These are phyloP conservation scores for Suhomyces choctaworum DNA, from an alignment of 1,139 yeast species.

Conservation along the genomic window DNA sequence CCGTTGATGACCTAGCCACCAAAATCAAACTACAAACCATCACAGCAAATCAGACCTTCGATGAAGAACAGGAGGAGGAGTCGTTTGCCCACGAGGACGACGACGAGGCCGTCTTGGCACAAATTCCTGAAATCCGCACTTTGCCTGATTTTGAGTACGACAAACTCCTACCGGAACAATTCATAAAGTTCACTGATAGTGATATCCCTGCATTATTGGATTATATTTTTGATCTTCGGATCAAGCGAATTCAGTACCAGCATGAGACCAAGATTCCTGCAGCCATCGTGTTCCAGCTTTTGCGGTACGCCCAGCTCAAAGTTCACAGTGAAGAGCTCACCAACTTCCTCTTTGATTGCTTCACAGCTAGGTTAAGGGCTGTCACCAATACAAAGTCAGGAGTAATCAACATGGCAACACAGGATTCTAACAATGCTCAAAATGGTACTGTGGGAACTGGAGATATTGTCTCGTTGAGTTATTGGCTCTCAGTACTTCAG, in stretches of 20 bases:
- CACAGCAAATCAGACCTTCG: constrained; percentile 19
- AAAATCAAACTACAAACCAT: constrained; percentile 56
- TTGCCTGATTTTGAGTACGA: constrained; percentile 49
- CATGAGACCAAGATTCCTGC: constrained; percentile 69
- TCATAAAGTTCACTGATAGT: constrained; percentile 60
- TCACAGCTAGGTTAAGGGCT: constrained; percentile 60
- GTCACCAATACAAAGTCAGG: constrained; percentile 62
- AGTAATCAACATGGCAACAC: constrained; percentile 48
- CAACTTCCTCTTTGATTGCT: constrained; percentile 58
- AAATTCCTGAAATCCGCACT: constrained; percentile 31
- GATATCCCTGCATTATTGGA: constrained; percentile 65
- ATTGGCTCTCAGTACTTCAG: constrained; percentile 71
- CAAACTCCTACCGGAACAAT: constrained; percentile 46
- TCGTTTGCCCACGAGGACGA: constrained; percentile 33
- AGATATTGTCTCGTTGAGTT: constrained; percentile 68
- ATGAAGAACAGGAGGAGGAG: constrained; percentile 26
- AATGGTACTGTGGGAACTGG: constrained; percentile 40
- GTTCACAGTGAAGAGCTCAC: constrained; percentile 55
- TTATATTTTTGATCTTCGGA: constrained; percentile 48
- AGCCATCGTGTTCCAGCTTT: constrained; percentile 63
- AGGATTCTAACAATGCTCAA: constrained; percentile 21
- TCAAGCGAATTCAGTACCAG: constrained; percentile 30
- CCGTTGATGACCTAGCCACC: constrained; percentile 40
- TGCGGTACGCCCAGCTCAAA: constrained; percentile 62
- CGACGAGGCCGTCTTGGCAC: constrained; percentile 33